Conservation (phyloP, 2,329 filamentous ascomycete genomes). For the Orbilia ellipsospora region DNA sequence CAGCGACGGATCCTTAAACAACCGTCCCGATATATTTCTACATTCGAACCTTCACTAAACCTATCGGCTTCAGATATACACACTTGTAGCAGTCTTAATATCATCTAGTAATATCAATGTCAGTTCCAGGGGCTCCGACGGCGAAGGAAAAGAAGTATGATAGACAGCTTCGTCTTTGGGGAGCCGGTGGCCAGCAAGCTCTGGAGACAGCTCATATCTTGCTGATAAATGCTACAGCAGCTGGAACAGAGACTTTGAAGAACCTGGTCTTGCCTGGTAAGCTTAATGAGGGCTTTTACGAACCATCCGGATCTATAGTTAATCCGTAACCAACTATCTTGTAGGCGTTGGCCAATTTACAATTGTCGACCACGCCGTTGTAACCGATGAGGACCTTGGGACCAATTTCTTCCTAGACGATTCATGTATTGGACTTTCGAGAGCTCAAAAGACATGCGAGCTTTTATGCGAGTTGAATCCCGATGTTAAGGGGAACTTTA, state of each 20-base stretch:
- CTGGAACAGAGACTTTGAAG: slow-evolving; percentile 91
- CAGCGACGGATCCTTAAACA: slow-evolving; percentile 25
- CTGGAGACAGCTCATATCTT: slow-evolving; percentile 92
- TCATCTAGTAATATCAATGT: slow-evolving; percentile 25
- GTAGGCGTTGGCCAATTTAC: slow-evolving; percentile 87
- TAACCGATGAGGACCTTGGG: slow-evolving; percentile 85
- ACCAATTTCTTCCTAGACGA: slow-evolving; percentile 97
- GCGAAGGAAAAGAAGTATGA: slow-evolving; percentile 78
- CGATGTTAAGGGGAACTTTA: slow-evolving; percentile 82
- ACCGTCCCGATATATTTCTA: not conserved
- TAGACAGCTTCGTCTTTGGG: slow-evolving; percentile 93
- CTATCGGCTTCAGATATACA: not conserved
- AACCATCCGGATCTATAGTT: not conserved
- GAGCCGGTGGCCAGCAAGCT: slow-evolving; percentile 87
- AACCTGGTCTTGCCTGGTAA: slow-evolving; percentile 91
- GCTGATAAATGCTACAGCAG: slow-evolving; percentile 86
- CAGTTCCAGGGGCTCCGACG: slow-evolving; percentile 55
- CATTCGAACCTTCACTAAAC: not conserved
- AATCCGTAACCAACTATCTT: not conserved
- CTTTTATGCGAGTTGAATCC: slow-evolving; percentile 89
- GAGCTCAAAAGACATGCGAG: slow-evolving; percentile 80
- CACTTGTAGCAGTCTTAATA: not conserved
- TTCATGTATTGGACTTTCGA: slow-evolving; percentile 76
- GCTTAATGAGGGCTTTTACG: slow-evolving; percentile 44
- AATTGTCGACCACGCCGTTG: slow-evolving; percentile 81